Conservation (phyloP, 805 yeast genomes). For the Tetrapisispora phaffii region DNA sequence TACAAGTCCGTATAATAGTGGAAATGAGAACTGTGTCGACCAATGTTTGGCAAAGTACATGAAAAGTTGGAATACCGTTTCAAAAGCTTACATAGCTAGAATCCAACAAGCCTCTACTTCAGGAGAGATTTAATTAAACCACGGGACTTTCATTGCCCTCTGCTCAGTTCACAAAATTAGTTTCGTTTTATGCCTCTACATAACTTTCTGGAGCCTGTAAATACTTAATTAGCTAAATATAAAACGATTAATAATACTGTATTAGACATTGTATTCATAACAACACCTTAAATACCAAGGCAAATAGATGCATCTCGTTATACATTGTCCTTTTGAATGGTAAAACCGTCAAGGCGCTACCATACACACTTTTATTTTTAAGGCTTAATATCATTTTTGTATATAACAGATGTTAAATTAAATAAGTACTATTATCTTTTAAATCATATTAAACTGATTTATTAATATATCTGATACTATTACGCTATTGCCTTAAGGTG, state of each 20-base stretch:
- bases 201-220: not conserved
- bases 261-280: too few relatives aligned
- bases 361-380: not conserved
- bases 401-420: not conserved
- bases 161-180: too few relatives aligned
- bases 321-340: not conserved
- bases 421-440: too few relatives aligned
- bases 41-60: slow-evolving; percentile 80
- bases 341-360: not conserved
- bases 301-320: too few relatives aligned
- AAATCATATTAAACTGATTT: too few relatives aligned
- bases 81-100: slow-evolving; percentile 65
- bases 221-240: too few relatives aligned
- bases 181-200: too few relatives aligned
- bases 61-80: slow-evolving; percentile 82
- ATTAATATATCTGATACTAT: too few relatives aligned
- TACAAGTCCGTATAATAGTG: slow-evolving; percentile 44
- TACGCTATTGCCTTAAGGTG: too few relatives aligned
- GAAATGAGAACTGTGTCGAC: slow-evolving; percentile 58
- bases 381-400: slow-evolving; percentile 1
- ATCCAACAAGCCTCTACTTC: slow-evolving; percentile 45
- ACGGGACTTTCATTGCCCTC: not conserved
- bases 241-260: too few relatives aligned
- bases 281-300: too few relatives aligned
- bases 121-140: slow-evolving; percentile 20